Evolutionary conservation across 257 asterid genomes (phyloP), one percentile per base, ranked within the genome.

Genomic region (Striga asiatica): DNA sequence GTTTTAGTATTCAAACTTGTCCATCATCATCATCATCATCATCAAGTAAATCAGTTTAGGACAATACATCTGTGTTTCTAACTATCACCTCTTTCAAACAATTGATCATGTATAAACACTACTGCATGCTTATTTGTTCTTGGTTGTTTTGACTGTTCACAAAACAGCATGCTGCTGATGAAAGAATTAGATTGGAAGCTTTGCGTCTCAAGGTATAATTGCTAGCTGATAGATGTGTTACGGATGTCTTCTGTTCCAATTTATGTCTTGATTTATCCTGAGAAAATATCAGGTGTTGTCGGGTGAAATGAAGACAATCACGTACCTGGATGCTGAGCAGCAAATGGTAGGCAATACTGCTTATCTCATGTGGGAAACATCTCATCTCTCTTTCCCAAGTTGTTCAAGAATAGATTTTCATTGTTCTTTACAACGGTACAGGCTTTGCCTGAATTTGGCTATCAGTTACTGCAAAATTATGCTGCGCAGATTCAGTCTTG

Each of bases 151-250:
- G 64, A 48, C 68, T 47, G 57, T 71, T 51, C 68, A 56, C 83
- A 87, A 53, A 68, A 54, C 87, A 87, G 98, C 98, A 91, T 70
- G 98, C 98, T 54, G 98, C 98, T 51, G 98, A 91, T 79, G 98
- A 91, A 73, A 82, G 98, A 73, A 87, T 91, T 56, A 78, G 91
- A 58, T 68, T 91, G 78, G 98, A 91, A 72, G 98, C 84, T 64
- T 66, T 91, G 64, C 92, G 96, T 16, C 73, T 69, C 61, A 84
- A 87, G 96, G 98, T 87, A 65, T 59, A 53, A 48, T 17, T 27
- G 11, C 35, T 51, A 55, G 31, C 50, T 27, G 54, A 27, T 65
- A 53, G 58, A 56, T 65, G 64, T 21, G 17, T 43, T 42, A 57
- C 45, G 50, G 12, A 11, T 41, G 49, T 45, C 27, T 61, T 19